A percentile compares a stretch with the other conserved stretches of the same genome.
Evolutionary conservation across 257 asterid species (phyloP).

Genomic region (Solanum chmielewskii): DNA sequence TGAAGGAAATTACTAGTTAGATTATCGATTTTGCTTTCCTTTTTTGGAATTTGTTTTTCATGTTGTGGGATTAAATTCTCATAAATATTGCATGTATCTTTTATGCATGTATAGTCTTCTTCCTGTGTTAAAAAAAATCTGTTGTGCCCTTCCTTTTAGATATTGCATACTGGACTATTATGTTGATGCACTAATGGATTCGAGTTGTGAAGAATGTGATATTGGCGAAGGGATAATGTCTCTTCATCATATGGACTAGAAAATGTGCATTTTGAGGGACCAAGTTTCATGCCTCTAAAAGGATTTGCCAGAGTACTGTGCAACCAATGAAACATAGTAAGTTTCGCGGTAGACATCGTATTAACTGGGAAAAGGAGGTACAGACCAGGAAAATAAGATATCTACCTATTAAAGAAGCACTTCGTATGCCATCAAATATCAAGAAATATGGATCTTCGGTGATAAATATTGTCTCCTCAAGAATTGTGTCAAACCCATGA

Average conservation of each 20-base stretch:
- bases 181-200: conserved; percentile 4
- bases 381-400: not conserved
- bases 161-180: conserved; percentile 25
- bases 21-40: too few relatives aligned
- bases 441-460: not conserved
- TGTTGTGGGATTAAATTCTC: too few relatives aligned
- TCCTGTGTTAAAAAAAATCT: not conserved
- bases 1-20: too few relatives aligned
- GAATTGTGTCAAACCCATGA: not conserved
- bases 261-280: not conserved
- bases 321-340: not conserved
- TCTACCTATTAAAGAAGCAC: not conserved
- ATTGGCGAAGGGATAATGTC: not conserved
- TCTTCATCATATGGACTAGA: not conserved
- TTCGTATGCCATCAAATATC: not conserved
- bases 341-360: not conserved
- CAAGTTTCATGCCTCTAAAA: not conserved
- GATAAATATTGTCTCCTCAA: not conserved
- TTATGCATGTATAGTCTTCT: too few relatives aligned
- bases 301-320: not conserved
- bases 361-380: not conserved
- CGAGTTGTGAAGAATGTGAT: conserved; percentile 43
- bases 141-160: conserved; percentile 13
- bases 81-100: too few relatives aligned
- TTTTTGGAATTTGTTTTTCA: too few relatives aligned